Base-by-base conservation (phyloP, 352 stramenopile genomes). In the Globisporangium nagaii region DNA sequence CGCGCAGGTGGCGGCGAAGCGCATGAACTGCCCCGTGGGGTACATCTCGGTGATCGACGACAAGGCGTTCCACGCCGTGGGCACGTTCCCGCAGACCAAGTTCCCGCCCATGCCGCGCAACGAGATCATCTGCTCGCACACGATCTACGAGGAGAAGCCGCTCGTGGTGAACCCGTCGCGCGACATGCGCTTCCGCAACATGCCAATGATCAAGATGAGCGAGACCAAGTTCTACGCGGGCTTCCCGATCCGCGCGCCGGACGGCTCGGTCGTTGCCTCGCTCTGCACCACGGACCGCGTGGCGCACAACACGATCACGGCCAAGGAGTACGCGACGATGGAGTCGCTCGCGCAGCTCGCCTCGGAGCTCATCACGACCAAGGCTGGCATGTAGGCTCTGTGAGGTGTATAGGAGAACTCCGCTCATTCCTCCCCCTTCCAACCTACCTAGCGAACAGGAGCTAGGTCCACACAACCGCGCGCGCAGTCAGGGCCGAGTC, bases 291-390 rank as follows among this genome's bases (percentile, higher is more conserved):
- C 60, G 4, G 76, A 87, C 52, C 56, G 65, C 27, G 52, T 53
- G 17, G 53, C 76, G 15, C 73, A 82, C 40, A 49, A 74, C 41
- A 62, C 61, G 44, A 81, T 87, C 49, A 72, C 71, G 1, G 77
- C 70, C 25, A 77, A 79, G 55, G 66, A 87, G 45, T 87, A 84
- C 50, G 76, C 76, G 39, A 75, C 70, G 20, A 87, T 85, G 73
- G 63, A 86, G 53, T 68, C 66, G 41, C 58, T 88, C 24, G 66
- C 65, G 12, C 63, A 84, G 19, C 60, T 88, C 17, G 73, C 75
- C 0, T 63, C 66, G 19, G 65, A 66, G 11, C 48, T 79, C 25
- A 43, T 55, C 10, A 25, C 48, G 13, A 20, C 39, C 7, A 51
- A 30, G 44, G 31, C 44, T 2, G 44, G 43, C 10, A n/a, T n/a